Percentiles rank a stretch among this genome's conserved stretches.
These are phyloP conservation scores for Candida glucosophila DNA, from an alignment of 1,139 yeast species.

Conservation along the genomic window DNA sequence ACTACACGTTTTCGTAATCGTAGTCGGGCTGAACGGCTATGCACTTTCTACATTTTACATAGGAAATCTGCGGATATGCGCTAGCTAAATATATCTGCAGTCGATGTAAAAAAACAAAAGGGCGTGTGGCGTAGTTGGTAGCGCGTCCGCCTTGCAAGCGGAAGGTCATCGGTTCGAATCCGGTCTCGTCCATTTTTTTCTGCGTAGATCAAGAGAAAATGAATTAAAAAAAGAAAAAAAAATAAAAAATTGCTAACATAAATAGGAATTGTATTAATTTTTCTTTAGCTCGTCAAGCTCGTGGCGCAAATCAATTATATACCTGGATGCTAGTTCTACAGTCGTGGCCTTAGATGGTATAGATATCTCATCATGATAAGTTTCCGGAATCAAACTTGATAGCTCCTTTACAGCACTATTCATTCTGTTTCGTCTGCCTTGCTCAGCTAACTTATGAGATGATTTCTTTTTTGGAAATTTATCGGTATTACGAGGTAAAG, in stretches of 20 bases:
- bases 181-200: slow-evolving; percentile 48
- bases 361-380: slow-evolving; percentile 46
- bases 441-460: slow-evolving; percentile 90
- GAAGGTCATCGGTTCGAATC: slow-evolving; percentile 62
- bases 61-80: too few relatives aligned
- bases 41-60: too few relatives aligned
- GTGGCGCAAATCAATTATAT: slow-evolving; percentile 45
- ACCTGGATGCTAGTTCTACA: slow-evolving; percentile 77
- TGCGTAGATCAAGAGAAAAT: background rate
- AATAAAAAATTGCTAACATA: background rate
- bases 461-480: slow-evolving; percentile 50
- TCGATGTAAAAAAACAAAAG: slow-evolving; percentile 11
- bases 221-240: background rate
- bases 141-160: slow-evolving; percentile 65
- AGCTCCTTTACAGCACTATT: slow-evolving; percentile 77
- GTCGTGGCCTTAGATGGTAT: slow-evolving; percentile 89
- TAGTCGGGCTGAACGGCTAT: too few relatives aligned
- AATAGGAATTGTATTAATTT: background rate
- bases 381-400: slow-evolving; percentile 57
- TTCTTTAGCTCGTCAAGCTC: slow-evolving; percentile 27
- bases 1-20: too few relatives aligned
- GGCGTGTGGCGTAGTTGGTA: slow-evolving; percentile 72
- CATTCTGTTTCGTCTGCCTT: slow-evolving; percentile 89
- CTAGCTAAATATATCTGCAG: too few relatives aligned
- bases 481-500: slow-evolving; percentile 10